These are phyloP conservation scores for Larix kaempferi DNA, from an alignment of 75 land plant genomes.

Conservation along the genomic window DNA sequence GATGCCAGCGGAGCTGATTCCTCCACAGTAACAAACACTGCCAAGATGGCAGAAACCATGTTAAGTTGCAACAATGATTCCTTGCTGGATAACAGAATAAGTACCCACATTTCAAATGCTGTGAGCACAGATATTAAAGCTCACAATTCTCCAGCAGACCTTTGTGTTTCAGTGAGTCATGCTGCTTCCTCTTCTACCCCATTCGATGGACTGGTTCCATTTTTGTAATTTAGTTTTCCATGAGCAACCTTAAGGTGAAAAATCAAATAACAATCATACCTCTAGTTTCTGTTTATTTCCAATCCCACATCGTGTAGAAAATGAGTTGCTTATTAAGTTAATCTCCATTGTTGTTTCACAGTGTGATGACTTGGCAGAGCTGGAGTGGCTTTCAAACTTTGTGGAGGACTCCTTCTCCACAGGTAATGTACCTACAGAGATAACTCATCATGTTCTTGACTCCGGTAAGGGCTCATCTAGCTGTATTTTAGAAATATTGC, in stretches of 20 bases:
- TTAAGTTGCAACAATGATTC: not conserved
- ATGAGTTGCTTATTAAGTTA: not conserved
- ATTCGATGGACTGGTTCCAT: not conserved
- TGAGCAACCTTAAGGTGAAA: not conserved
- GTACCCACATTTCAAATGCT: not conserved
- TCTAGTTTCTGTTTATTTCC: not conserved
- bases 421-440: slow-evolving; percentile 19
- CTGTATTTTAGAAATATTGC: slow-evolving; percentile 9
- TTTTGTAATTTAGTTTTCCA: not conserved
- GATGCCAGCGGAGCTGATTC: not conserved
- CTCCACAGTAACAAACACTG: not conserved
- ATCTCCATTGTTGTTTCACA: slow-evolving; percentile 15
- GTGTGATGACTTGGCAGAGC: slow-evolving; percentile 75
- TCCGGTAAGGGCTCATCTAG: not conserved
- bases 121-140: not conserved
- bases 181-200: not conserved
- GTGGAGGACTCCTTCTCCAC: slow-evolving; percentile 72
- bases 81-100: not conserved
- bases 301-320: not conserved
- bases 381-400: slow-evolving; percentile 82
- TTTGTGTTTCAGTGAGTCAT: not conserved
- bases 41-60: not conserved
- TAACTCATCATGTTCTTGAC: not conserved
- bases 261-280: not conserved
- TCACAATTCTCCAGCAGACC: not conserved